A percentile compares a stretch with the other conserved stretches of the same genome.
phyloP scores from a whole-genome alignment of 108 stramenopile species.

The Fistulifera solaris region DNA sequence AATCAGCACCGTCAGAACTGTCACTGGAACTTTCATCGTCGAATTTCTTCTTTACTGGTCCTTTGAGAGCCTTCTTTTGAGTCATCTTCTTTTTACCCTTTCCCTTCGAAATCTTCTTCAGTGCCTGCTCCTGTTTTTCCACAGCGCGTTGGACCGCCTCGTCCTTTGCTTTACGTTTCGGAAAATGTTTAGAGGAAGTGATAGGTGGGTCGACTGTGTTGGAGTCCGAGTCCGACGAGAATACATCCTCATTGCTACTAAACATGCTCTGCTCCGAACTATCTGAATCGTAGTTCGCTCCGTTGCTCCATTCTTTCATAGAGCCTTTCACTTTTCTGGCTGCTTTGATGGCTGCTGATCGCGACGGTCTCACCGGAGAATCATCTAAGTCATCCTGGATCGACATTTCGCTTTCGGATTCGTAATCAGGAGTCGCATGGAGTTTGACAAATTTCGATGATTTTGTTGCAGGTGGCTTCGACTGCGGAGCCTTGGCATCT shows the following conservation, averaged over 20 bases:
- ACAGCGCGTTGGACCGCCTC: slow-evolving; percentile 17
- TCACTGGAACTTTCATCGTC: slow-evolving; percentile 26
- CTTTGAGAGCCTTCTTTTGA: slow-evolving; percentile 21
- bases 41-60: slow-evolving; percentile 22
- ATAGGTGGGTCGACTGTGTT: slow-evolving; percentile 1
- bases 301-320: slow-evolving; percentile 18
- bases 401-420: slow-evolving; percentile 50
- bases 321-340: slow-evolving; percentile 15
- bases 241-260: slow-evolving; percentile 12
- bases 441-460: not conserved
- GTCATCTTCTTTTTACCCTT: slow-evolving; percentile 11
- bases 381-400: slow-evolving; percentile 7
- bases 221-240: slow-evolving; percentile 11
- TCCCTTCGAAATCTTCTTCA: slow-evolving; percentile 29
- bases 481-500: slow-evolving; percentile 5
- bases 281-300: slow-evolving; percentile 17
- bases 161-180: not conserved
- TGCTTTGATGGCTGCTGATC: slow-evolving; percentile 40
- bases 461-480: slow-evolving; percentile 25
- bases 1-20: slow-evolving; percentile 24
- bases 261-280: not conserved
- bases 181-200: slow-evolving; percentile 2
- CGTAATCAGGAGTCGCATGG: slow-evolving; percentile 16
- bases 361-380: slow-evolving; percentile 15
- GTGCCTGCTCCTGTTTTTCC: slow-evolving; percentile 39